Evolutionary conservation across 177 flowering plant species (phyloP).

Genomic region (Tripterygium wilfordii): DNA sequence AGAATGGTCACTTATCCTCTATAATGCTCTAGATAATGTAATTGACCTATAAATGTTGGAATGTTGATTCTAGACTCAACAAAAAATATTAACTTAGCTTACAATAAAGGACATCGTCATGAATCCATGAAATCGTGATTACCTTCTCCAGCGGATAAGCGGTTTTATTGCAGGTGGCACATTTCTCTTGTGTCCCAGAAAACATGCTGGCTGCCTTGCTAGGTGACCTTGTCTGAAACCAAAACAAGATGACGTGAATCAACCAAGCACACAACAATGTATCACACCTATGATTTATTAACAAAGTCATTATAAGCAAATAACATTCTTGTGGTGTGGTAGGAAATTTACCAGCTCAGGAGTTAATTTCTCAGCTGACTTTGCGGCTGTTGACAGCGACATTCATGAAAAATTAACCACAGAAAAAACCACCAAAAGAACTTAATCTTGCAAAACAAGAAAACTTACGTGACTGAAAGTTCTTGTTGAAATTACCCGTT

Average conservation of each 20-base stretch:
- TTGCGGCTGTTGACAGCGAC: slow-evolving; percentile 58
- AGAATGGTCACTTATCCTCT: no score
- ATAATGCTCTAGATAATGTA: no score
- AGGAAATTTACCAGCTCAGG: slow-evolving; percentile 69
- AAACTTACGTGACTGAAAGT: slow-evolving; percentile 74
- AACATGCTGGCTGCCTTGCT: slow-evolving; percentile 97
- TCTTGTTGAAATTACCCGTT: slow-evolving; percentile 78
- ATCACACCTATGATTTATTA: neutral
- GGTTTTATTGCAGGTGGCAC: slow-evolving; percentile 95
- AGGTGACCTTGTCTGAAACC: slow-evolving; percentile 77
- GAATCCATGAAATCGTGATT: neutral
- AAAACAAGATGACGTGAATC: slow-evolving; percentile 11
- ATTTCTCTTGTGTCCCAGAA: slow-evolving; percentile 97
- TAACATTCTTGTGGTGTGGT: neutral
- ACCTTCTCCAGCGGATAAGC: slow-evolving; percentile 98
- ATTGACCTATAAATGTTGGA: no score
- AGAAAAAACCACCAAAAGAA: neutral
- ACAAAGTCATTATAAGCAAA: neutral
- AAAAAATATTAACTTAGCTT: no score
- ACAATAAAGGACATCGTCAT: no score
- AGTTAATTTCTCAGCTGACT: slow-evolving; percentile 74
- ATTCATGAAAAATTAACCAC: slow-evolving; percentile 14
- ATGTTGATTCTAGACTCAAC: no score
- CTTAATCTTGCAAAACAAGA: neutral
- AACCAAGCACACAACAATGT: neutral